A percentile compares a stretch with the other conserved stretches of the same genome.
Conservation (phyloP, 352 stramenopile genomes). For the Peronospora belbahrii region DNA sequence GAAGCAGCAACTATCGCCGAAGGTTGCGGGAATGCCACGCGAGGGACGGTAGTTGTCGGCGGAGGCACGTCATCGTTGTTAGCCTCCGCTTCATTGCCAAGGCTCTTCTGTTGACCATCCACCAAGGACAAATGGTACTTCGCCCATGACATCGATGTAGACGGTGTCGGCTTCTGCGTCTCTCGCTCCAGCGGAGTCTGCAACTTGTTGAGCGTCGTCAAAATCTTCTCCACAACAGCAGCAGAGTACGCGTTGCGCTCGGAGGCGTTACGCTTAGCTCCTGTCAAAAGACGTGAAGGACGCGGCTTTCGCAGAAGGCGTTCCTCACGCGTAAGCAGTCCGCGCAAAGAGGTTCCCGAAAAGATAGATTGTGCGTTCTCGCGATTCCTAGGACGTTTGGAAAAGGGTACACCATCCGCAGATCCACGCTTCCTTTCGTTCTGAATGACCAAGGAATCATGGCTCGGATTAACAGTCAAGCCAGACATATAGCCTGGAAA, state of each 20-base stretch:
- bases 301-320: slow-evolving; percentile 47
- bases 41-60: slow-evolving; percentile 48
- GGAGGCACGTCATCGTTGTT: slow-evolving; percentile 35
- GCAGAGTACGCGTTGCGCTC: slow-evolving; percentile 65
- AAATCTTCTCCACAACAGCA: slow-evolving; percentile 67
- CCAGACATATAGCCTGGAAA: slow-evolving; percentile 33
- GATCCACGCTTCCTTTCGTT: slow-evolving; percentile 13
- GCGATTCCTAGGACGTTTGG: slow-evolving; percentile 36
- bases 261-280: slow-evolving; percentile 44
- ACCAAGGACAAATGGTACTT: slow-evolving; percentile 73
- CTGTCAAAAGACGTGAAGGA: slow-evolving; percentile 69
- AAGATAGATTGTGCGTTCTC: slow-evolving; percentile 39
- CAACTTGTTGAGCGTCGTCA: slow-evolving; percentile 76
- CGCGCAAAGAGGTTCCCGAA: slow-evolving; percentile 24
- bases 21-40: slow-evolving; percentile 28
- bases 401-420: slow-evolving; percentile 28
- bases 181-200: slow-evolving; percentile 70
- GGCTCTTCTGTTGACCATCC: slow-evolving; percentile 19
- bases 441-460: slow-evolving; percentile 14
- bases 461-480: slow-evolving; percentile 26
- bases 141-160: slow-evolving; percentile 74
- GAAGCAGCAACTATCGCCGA: slow-evolving; percentile 3
- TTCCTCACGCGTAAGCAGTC: slow-evolving; percentile 42
- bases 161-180: slow-evolving; percentile 62
- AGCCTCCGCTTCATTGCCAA: slow-evolving; percentile 21